Evolutionary conservation across 2,329 filamentous ascomycete species (phyloP).

Genomic region (Aspergillus uvarum): DNA sequence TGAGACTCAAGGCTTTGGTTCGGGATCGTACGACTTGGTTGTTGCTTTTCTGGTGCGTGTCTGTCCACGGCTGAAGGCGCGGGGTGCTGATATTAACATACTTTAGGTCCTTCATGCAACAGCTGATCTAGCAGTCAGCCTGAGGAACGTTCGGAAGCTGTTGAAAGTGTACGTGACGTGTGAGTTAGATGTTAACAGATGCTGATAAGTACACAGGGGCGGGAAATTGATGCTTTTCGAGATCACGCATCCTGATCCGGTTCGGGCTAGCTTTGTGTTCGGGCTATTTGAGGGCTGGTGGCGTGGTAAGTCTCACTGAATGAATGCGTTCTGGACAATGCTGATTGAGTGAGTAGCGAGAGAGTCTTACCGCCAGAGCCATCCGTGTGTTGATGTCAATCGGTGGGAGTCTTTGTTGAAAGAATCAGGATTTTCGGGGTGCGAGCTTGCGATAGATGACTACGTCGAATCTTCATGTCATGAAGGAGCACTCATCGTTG

Average conservation of each 20-base stretch:
- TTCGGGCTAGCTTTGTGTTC: constrained; percentile 11
- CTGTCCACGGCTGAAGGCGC: background rate
- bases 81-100: background rate
- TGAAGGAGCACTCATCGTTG: constrained; percentile 14
- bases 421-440: constrained; percentile 19
- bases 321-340: background rate
- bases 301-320: constrained; percentile 3
- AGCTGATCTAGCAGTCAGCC: background rate
- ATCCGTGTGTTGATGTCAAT: constrained; percentile 8
- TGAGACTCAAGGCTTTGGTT: constrained; percentile 17
- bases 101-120: constrained; percentile 15
- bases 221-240: constrained; percentile 15
- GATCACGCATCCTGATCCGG: constrained; percentile 5
- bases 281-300: constrained; percentile 19
- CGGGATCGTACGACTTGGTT: constrained; percentile 20
- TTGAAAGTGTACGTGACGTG: constrained; percentile 11
- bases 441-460: constrained; percentile 18
- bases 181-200: background rate
- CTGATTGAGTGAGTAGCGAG: constrained; percentile 4
- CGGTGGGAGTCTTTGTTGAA: constrained; percentile 12
- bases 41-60: constrained; percentile 15
- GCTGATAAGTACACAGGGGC: constrained; percentile 4
- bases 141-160: constrained; percentile 13
- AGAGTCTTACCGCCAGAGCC: constrained; percentile 10
- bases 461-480: constrained; percentile 11